Percentiles rank a stretch among this genome's conserved stretches.
Conservation (phyloP, 768 basidiomycete species). For the Suillus variegatus region DNA sequence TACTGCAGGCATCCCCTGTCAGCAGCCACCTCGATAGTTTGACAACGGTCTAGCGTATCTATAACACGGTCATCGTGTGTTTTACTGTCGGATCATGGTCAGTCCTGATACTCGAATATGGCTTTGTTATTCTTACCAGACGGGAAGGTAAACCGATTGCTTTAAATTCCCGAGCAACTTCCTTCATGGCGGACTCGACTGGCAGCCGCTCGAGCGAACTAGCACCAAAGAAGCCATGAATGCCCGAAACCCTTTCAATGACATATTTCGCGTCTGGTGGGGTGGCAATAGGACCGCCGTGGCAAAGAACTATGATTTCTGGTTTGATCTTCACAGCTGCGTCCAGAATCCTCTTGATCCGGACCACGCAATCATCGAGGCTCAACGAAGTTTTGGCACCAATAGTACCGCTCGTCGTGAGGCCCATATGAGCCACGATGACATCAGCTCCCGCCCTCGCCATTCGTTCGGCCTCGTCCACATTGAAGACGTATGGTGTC, state of each 20-base stretch:
- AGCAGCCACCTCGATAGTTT: not conserved
- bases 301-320: slow-evolving; percentile 23
- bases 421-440: slow-evolving; percentile 30
- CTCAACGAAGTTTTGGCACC: slow-evolving; percentile 25
- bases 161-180: slow-evolving; percentile 23
- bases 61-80: not conserved
- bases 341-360: slow-evolving; percentile 19
- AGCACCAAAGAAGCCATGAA: slow-evolving; percentile 31
- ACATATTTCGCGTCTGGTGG: slow-evolving; percentile 22
- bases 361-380: slow-evolving; percentile 25
- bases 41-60: not conserved
- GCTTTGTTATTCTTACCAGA: slow-evolving; percentile 1
- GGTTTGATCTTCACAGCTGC: slow-evolving; percentile 20
- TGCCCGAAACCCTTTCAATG: slow-evolving; percentile 16
- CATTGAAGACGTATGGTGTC: slow-evolving; percentile 30
- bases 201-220: slow-evolving; percentile 27
- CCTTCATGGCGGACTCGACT: slow-evolving; percentile 26
- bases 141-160: slow-evolving; percentile 16
- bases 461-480: slow-evolving; percentile 27
- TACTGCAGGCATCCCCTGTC: not conserved
- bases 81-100: not conserved
- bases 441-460: slow-evolving; percentile 25
- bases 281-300: slow-evolving; percentile 28
- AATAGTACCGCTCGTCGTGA: slow-evolving; percentile 28
- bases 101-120: not conserved